Base-by-base conservation (phyloP, 805 yeast genomes). In the Pichia thaimueangensis region DNA sequence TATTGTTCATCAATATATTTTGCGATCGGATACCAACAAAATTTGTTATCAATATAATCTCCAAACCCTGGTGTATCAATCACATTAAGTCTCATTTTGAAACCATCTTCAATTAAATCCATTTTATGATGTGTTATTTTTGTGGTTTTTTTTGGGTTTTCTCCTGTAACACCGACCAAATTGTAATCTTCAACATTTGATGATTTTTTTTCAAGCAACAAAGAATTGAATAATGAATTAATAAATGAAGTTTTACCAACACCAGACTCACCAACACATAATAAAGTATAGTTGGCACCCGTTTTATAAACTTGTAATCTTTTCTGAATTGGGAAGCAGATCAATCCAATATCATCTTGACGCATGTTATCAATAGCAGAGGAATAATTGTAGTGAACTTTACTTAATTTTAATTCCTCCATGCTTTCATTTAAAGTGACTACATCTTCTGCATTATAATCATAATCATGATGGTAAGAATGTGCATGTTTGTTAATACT, bases 221-320 rank as follows among this genome's bases (percentile, higher is more conserved):
- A 32, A 2, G 80, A 64, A 35, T 82, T 80, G 59, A 86, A 84
- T 48, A 89, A 69, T 8, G 94, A 80, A 68, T 89, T 86, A 52
- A 87, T 67, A 49, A 88, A 86, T 1, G 91, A 78, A 4, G 86
- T 76, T 58, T 86, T 86, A 35, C 95, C 96, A 40, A 85, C 70
- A 3, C 96, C 96, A 39, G 83, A 70, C 61, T 83, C 88, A 24
- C 97, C 96, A 37, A 83, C 88, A 29, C 87, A 78, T 84, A 88
- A 78, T 43, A 89, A 55, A 35, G 94, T 86, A 63, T 86, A 83
- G 21, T 79, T 69, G 17, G 86, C 78, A 15, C 96, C 96, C 43
- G 70, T 69, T 47, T 69, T 74, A 37, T 73, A 53, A 10, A 60
- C 59, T 22, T 56, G 54, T 15, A 54, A 41, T 30, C 57, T 49